Percentiles rank a stretch among this genome's conserved stretches.
Evolutionary conservation across 192 early-diverging fungal species (phyloP).

Genomic region (Mortierella hygrophila): DNA sequence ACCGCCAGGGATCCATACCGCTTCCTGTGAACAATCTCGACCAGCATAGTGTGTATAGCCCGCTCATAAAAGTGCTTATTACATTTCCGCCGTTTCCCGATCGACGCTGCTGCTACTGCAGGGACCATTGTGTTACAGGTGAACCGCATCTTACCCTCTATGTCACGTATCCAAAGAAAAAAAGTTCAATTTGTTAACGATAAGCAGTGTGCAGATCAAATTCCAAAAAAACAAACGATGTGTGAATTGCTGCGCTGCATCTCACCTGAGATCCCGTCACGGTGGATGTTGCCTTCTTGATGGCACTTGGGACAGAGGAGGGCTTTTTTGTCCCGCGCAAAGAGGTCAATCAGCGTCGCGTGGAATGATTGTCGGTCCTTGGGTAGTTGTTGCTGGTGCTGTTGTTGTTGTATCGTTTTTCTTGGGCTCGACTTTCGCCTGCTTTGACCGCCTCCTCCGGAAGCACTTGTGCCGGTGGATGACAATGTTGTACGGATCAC

Average conservation of each 20-base stretch:
- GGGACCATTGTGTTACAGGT: neutral
- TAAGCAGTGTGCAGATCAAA: neutral
- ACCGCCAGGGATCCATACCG: neutral
- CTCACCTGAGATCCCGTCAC: neutral
- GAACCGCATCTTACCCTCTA: constrained; percentile 5
- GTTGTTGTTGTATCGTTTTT: neutral
- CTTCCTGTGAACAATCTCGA: neutral
- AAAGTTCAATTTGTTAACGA: neutral
- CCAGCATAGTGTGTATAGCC: neutral
- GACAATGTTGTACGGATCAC: neutral
- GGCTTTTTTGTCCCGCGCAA: neutral
- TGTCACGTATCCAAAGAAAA: neutral
- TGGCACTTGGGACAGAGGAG: neutral
- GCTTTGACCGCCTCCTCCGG: neutral
- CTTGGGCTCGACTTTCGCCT: neutral
- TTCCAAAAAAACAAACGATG: neutral
- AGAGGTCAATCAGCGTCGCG: neutral
- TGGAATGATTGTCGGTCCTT: constrained; percentile 2
- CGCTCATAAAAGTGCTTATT: constrained; percentile 4
- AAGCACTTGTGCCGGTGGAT: neutral
- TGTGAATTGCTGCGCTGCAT: neutral
- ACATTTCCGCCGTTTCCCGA: neutral
- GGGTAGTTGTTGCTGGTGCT: neutral
- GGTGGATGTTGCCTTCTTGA: constrained; percentile 8
- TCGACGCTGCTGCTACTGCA: neutral